Conservation (phyloP, 129 eudicot species). For the Arctium minus region DNA sequence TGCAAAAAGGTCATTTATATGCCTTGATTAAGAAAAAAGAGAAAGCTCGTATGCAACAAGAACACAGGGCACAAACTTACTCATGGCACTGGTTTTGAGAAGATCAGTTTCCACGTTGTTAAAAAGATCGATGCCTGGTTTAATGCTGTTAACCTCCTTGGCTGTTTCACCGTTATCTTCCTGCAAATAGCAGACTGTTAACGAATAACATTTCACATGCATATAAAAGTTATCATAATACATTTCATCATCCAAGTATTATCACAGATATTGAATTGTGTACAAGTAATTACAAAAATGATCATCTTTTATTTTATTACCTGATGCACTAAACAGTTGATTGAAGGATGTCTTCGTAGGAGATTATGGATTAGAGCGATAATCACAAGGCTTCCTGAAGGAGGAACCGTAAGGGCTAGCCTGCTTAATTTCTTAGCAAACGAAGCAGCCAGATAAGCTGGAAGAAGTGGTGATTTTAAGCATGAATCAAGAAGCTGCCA, state of each 20-base stretch:
- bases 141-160: constrained; percentile 19
- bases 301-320: constrained; percentile 22
- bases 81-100: constrained; percentile 62
- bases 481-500: constrained; percentile 88
- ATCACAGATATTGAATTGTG: neutral
- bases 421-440: constrained; percentile 92
- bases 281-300: neutral
- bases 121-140: constrained; percentile 72
- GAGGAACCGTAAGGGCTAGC: constrained; percentile 71
- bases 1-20: constrained; percentile 19
- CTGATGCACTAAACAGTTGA: constrained; percentile 83
- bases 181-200: constrained; percentile 28
- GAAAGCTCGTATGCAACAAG: too few species aligned
- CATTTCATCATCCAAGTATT: neutral
- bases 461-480: constrained; percentile 91
- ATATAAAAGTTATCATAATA: neutral
- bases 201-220: neutral
- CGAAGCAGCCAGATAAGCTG: constrained; percentile 90
- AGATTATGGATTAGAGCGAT: constrained; percentile 86
- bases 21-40: too few species aligned
- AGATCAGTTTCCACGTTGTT: constrained; percentile 69
- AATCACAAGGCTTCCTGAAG: constrained; percentile 76
- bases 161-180: constrained; percentile 36
- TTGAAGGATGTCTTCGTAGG: constrained; percentile 82
- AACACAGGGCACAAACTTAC: constrained; percentile 38